These are phyloP conservation scores for Scytalidium lignicola DNA, from an alignment of 2,329 filamentous ascomycete species.

Conservation along the genomic window DNA sequence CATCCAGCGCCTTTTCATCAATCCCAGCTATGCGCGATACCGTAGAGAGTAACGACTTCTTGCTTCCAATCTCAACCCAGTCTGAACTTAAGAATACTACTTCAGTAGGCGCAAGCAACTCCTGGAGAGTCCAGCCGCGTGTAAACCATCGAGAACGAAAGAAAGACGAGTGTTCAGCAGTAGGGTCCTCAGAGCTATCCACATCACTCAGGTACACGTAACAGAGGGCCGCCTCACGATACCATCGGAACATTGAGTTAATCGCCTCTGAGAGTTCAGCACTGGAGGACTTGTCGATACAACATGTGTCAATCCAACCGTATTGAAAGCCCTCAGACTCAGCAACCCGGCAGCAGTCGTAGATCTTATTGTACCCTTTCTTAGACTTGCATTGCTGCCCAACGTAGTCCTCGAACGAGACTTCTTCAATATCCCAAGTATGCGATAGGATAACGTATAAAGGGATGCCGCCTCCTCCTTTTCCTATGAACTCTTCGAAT, in stretches of 20 bases:
- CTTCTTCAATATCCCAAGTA: conserved; percentile 26
- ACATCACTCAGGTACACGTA: conserved; percentile 14
- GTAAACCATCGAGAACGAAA: conserved; percentile 7
- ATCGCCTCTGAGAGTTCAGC: conserved; percentile 16
- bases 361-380: conserved; percentile 6
- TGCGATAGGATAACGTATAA: conserved; percentile 30
- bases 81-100: conserved; percentile 9
- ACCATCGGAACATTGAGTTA: conserved; percentile 19
- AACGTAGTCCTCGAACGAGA: conserved; percentile 18
- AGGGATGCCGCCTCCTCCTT: conserved; percentile 10
- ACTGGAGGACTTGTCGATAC: conserved; percentile 20
- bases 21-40: conserved; percentile 11
- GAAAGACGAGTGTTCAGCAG: background rate
- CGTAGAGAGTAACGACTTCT: background rate
- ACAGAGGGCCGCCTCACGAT: conserved; percentile 10
- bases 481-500: conserved; percentile 8
- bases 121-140: conserved; percentile 10
- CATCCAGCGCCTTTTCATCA: conserved; percentile 15
- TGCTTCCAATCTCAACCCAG: conserved; percentile 12
- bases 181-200: background rate
- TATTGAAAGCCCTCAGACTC: conserved; percentile 3
- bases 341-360: conserved; percentile 5
- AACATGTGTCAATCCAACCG: conserved; percentile 13
- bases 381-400: conserved; percentile 16
- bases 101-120: conserved; percentile 8